Percentiles rank a stretch among this genome's conserved stretches.
These are phyloP conservation scores for Pestalotiopsis sp. DNA, from an alignment of 2,329 filamentous ascomycete species.

Conservation along the genomic window DNA sequence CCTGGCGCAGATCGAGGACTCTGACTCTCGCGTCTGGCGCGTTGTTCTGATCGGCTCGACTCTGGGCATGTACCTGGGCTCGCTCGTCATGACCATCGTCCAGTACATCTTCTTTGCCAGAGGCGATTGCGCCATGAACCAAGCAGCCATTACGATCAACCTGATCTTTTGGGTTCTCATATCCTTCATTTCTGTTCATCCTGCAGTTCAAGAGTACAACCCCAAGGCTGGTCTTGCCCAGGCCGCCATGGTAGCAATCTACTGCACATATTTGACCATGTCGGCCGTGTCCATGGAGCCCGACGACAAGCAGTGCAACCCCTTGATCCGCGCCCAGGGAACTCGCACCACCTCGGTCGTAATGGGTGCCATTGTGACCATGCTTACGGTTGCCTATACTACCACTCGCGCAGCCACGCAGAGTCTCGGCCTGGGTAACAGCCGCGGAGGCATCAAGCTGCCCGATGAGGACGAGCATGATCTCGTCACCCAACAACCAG, in stretches of 20 bases:
- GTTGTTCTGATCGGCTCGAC: slow-evolving; percentile 89
- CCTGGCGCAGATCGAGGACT: slow-evolving; percentile 87
- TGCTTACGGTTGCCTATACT: slow-evolving; percentile 96
- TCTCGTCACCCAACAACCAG: slow-evolving; percentile 84
- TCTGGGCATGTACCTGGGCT: slow-evolving; percentile 88
- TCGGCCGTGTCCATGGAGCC: slow-evolving; percentile 99
- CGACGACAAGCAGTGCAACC: slow-evolving; percentile 91
- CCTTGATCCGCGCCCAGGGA: slow-evolving; percentile 80
- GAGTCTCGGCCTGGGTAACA: slow-evolving; percentile 72
- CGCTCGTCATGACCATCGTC: slow-evolving; percentile 89
- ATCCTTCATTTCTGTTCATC: slow-evolving; percentile 86
- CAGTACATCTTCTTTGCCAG: slow-evolving; percentile 97
- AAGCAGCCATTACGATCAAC: slow-evolving; percentile 94
- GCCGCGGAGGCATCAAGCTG: slow-evolving; percentile 59
- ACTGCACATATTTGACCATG: slow-evolving; percentile 98
- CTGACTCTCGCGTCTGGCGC: slow-evolving; percentile 83
- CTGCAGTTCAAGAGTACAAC: slow-evolving; percentile 87
- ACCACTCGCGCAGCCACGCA: slow-evolving; percentile 96
- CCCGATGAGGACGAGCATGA: slow-evolving; percentile 81
- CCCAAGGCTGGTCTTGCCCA: slow-evolving; percentile 94
- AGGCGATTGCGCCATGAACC: slow-evolving; percentile 88
- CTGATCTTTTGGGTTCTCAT: slow-evolving; percentile 80
- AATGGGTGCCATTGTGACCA: slow-evolving; percentile 91
- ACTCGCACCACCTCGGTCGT: slow-evolving; percentile 90
- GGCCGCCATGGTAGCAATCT: slow-evolving; percentile 93